Conservation (phyloP, 305 asterid genomes). For the Fraxinus angustifolia region DNA sequence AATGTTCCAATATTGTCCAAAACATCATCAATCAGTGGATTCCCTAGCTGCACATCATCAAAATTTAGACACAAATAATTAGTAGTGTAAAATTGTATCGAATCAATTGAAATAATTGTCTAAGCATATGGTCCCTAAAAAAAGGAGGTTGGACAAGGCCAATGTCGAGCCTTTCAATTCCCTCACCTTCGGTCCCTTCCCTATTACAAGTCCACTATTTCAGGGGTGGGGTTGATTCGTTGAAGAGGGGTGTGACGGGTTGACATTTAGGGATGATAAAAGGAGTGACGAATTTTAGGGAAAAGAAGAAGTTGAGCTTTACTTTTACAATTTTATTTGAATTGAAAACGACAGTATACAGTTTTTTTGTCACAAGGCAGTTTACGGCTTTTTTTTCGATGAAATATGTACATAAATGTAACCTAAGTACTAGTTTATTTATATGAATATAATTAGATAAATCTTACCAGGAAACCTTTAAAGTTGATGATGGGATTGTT, state of each 20-base stretch:
- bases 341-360: not conserved
- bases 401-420: not conserved
- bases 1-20: slow-evolving; percentile 51
- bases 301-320: not conserved
- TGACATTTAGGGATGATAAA: not conserved
- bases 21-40: slow-evolving; percentile 46
- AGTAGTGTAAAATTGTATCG: not conserved
- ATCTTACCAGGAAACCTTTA: slow-evolving; percentile 53
- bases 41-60: slow-evolving; percentile 39
- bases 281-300: not conserved
- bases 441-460: not conserved
- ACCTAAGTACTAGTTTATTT: not conserved
- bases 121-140: not conserved
- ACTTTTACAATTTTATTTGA: not conserved
- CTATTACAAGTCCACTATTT: not conserved
- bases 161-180: not conserved
- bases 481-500: slow-evolving; percentile 46
- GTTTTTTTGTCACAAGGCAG: not conserved
- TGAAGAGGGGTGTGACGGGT: not conserved
- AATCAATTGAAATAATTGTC: not conserved
- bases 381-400: not conserved
- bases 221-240: not conserved
- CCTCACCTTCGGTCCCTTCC: not conserved
- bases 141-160: not conserved
- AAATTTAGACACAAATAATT: not conserved